These are phyloP conservation scores for Saccharomycopsis lassenensis DNA, from an alignment of 805 yeast genomes.

Conservation along the genomic window DNA sequence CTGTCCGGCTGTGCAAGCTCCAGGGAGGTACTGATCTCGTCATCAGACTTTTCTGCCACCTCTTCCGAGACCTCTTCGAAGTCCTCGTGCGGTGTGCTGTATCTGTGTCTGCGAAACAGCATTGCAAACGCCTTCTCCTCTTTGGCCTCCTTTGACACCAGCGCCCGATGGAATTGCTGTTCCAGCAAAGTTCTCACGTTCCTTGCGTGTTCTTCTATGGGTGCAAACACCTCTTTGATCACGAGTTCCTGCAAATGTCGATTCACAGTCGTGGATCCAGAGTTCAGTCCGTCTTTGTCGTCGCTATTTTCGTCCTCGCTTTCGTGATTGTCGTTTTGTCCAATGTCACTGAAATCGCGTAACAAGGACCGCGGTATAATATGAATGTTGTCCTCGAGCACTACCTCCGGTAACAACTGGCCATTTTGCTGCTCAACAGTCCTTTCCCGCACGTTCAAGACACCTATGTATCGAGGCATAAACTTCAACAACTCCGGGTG, in stretches of 20 bases:
- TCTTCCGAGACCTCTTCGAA: background rate
- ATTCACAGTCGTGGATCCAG: conserved; percentile 62
- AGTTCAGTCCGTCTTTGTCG: conserved; percentile 7
- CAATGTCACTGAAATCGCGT: no score
- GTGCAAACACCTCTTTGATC: conserved; percentile 61
- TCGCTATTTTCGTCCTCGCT: conserved; percentile 10
- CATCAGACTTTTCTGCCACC: background rate
- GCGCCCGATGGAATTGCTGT: conserved; percentile 6
- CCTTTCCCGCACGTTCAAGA: conserved; percentile 77
- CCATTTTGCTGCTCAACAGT: conserved; percentile 24
- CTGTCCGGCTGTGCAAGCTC: no score
- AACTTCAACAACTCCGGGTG: conserved; percentile 71
- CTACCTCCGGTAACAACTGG: conserved; percentile 60
- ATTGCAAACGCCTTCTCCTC: background rate
- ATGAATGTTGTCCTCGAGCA: conserved; percentile 82
- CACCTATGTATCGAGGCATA: conserved; percentile 94
- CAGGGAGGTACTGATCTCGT: background rate
- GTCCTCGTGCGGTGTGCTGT: background rate
- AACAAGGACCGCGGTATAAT: conserved; percentile 76
- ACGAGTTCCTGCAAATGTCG: conserved; percentile 62
- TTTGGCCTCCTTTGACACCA: background rate
- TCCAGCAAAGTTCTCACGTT: conserved; percentile 18
- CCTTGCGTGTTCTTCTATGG: conserved; percentile 28
- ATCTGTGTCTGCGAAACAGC: background rate
- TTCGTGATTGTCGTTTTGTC: no score